Base-by-base conservation (phyloP, 192 early-diverging fungal species). In the Coemansia sp. region DNA sequence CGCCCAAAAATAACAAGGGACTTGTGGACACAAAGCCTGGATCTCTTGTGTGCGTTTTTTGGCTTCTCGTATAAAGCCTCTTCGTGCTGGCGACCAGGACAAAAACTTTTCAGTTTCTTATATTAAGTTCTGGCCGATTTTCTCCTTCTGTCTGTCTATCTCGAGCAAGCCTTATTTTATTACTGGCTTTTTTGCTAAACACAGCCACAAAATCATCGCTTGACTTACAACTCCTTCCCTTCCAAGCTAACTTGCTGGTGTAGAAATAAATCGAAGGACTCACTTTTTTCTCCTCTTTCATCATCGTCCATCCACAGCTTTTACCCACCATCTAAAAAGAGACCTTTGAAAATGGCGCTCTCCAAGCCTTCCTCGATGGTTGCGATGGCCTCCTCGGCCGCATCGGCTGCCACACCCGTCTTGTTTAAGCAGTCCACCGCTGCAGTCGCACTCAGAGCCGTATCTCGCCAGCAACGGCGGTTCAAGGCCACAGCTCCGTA, bases 261-360 rank as follows among this genome's bases (percentile, higher is more conserved):
- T n/a, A n/a, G n/a, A n/a, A n/a, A n/a, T n/a, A n/a, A n/a, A n/a
- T n/a, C n/a, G n/a, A n/a, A n/a, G n/a, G n/a, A n/a, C n/a, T n/a
- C n/a, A n/a, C n/a, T n/a, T 41, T 41, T 4, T 41, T 41, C 34
- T 36, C 9, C 33, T 6, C 9, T 9, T 34, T 34, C 33, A 34
- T 34, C 33, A 6, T 36, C 34, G 7, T 36, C 34, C 7, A 36
- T n/a, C n/a, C n/a, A n/a, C n/a, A n/a, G n/a, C n/a, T n/a, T n/a
- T n/a, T 36, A 92, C 62, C 96, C 88, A 86, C 28, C 28, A 23
- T 17, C 17, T 41, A 17, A 6, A 17, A 4, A 41, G 6, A 41
- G 13, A 41, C 11, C 15, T 41, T 50, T 40, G 50, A 47, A 61
- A 19, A 77, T 79, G 75, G 60, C 75, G 22, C 50, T 79, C 15